Evolutionary conservation across 192 early-diverging fungal species (phyloP).

Genomic region (Martensiomyces pterosporus): DNA sequence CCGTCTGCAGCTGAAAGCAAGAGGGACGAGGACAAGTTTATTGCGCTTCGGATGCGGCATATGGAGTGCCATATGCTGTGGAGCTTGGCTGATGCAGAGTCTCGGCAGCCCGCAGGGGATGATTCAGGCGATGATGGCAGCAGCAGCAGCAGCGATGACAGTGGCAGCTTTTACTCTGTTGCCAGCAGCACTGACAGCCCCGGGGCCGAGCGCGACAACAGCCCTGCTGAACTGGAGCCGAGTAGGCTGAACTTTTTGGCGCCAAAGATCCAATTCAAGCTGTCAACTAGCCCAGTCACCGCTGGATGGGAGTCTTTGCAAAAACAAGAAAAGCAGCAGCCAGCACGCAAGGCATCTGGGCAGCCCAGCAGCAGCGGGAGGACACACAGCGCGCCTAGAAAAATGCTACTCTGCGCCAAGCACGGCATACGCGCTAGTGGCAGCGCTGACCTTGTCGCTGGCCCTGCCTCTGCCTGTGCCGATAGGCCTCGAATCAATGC

Average conservation of each 20-base stretch:
- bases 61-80: slow-evolving; percentile 37
- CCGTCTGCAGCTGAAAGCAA: slow-evolving; percentile 1
- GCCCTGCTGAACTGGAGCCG: too few species aligned
- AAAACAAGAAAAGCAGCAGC: too few species aligned
- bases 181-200: too few species aligned
- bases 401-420: slow-evolving; percentile 20
- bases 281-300: slow-evolving; percentile 32
- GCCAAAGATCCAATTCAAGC: slow-evolving; percentile 21
- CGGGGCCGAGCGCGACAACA: too few species aligned
- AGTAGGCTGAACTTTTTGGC: too few species aligned
- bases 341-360: background rate
- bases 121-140: too few species aligned
- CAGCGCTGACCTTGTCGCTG: slow-evolving; percentile 11
- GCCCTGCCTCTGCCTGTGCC: background rate
- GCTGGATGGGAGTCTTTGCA: slow-evolving; percentile 27
- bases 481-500: slow-evolving; percentile 19
- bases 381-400: too few species aligned
- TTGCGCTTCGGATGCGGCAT: slow-evolving; percentile 32
- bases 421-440: slow-evolving; percentile 31
- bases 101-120: too few species aligned
- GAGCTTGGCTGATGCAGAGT: slow-evolving; percentile 7
- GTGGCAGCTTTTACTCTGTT: background rate
- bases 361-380: slow-evolving; percentile 1
- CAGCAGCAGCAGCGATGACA: background rate
- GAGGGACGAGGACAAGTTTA: slow-evolving; percentile 2